Base-by-base conservation (phyloP, 2,329 filamentous ascomycete species). In the Biscogniauxia marginata region DNA sequence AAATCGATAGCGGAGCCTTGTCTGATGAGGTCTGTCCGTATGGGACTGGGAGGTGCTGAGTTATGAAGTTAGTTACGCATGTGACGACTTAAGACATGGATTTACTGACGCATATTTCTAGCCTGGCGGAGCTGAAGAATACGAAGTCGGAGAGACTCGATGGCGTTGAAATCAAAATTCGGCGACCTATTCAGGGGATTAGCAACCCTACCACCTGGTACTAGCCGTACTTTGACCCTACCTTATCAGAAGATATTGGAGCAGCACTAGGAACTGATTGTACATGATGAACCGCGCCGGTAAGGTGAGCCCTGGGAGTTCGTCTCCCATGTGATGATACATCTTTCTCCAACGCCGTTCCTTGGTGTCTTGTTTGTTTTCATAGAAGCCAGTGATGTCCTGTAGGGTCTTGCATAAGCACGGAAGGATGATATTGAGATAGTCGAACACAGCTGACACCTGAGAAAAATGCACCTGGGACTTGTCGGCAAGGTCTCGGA, bases 271-370 rank as follows among this genome's bases (percentile, higher is more conserved):
- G 60, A 82, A 84, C 51, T 79, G 74, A 60, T 84, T 83, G 65
- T 84, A 85, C 53, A 84, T 74, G 23, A 76, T 68, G 58, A 86
- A 85, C 6, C 83, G 74, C 16, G 79, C 77, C 1, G 78, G 77
- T 1, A 87, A 70, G 5, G 74, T 73, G 25, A 83, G 75, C 0
- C 79, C 80, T 2, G 74, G 77, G 3, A 77, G 77, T 64, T 86
- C 81, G 21, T 79, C 74, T 7, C 75, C 77, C 76, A 86, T 77
- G 4, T 73, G 70, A 66, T 84, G 76, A 64, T 80, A 84, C 82
- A 86, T 85, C 61, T 76, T 77, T 45, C 78, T 76, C 84, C 84
- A 87, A 53, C 83, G 77, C 34, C 75, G 71, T 58, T 79, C 75
- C 53, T 76, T 78, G 18, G 74, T 72, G 45, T 79, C 61, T 4